phyloP scores from a whole-genome alignment of 208 protist genomes.

The Acanthamoeba royreba region DNA sequence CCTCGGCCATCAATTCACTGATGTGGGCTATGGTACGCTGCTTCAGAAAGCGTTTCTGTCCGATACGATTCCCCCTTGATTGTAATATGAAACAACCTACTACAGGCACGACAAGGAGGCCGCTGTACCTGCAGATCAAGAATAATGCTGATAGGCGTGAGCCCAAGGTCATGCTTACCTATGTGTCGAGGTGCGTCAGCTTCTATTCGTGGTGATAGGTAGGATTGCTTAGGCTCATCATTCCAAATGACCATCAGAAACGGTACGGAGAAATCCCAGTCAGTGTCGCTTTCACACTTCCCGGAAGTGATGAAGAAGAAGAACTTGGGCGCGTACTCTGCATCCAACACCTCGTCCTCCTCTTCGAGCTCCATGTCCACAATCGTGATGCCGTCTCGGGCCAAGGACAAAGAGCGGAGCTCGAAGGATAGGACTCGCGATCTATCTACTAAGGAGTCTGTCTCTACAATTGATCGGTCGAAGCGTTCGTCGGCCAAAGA shows the following conservation, averaged over 20 bases:
- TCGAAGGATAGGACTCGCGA: no score
- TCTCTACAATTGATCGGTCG: no score
- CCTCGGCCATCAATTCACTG: slow-evolving; percentile 42
- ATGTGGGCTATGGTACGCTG: slow-evolving; percentile 26
- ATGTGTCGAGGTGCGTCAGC: background rate
- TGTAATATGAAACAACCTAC: no score
- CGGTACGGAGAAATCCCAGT: background rate
- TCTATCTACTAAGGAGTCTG: no score
- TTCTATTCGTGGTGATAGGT: background rate
- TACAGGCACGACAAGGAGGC: background rate
- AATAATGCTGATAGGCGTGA: background rate
- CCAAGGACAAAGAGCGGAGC: no score
- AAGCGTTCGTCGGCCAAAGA: background rate
- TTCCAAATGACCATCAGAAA: background rate
- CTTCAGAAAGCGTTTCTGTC: no score
- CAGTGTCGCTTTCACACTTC: background rate
- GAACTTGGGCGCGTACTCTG: background rate
- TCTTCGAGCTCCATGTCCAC: background rate
- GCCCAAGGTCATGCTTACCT: background rate
- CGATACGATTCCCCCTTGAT: no score
- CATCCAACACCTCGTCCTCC: background rate
- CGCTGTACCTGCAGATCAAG: background rate
- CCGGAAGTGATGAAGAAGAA: slow-evolving; percentile 7
- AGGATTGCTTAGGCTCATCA: background rate
- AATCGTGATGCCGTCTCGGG: slow-evolving; percentile 23